These are phyloP conservation scores for Pseudocercospora vitis DNA, from an alignment of 2,329 filamentous ascomycete species.

Conservation along the genomic window DNA sequence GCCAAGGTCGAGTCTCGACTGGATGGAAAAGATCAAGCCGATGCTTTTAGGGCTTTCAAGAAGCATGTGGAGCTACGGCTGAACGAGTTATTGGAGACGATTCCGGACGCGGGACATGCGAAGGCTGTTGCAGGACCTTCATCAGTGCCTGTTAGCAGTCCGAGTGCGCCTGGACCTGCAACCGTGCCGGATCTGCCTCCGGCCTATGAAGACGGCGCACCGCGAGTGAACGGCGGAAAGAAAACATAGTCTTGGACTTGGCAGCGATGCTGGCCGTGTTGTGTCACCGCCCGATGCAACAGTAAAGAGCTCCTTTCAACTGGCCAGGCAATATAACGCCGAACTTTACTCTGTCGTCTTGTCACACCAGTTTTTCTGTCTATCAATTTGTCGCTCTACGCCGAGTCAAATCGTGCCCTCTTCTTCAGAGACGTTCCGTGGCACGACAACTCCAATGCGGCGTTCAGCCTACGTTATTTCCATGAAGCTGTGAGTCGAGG, in stretches of 20 bases:
- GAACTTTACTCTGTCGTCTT: no score
- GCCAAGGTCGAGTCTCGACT: constrained; percentile 27
- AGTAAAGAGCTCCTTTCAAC: no score
- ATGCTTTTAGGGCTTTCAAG: constrained; percentile 30
- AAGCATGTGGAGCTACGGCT: constrained; percentile 28
- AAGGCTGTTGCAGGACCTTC: background rate
- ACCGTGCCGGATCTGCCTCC: constrained; percentile 3
- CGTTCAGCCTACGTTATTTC: no score
- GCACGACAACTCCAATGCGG: no score
- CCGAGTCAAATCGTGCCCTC: no score
- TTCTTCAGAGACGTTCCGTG: no score
- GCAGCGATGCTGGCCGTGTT: no score
- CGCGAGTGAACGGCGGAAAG: background rate
- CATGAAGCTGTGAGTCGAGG: no score
- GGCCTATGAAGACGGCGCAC: background rate
- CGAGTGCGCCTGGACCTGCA: background rate
- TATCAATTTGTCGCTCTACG: no score
- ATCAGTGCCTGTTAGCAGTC: background rate
- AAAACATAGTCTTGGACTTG: background rate
- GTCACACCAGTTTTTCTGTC: no score
- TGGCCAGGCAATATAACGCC: no score
- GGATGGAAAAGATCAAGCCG: constrained; percentile 25
- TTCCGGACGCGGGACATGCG: constrained; percentile 16
- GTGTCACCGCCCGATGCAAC: no score
- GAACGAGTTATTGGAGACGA: constrained; percentile 18